Conservation (phyloP, 495 filamentous ascomycete genomes). For the Penicillium nucicola region DNA sequence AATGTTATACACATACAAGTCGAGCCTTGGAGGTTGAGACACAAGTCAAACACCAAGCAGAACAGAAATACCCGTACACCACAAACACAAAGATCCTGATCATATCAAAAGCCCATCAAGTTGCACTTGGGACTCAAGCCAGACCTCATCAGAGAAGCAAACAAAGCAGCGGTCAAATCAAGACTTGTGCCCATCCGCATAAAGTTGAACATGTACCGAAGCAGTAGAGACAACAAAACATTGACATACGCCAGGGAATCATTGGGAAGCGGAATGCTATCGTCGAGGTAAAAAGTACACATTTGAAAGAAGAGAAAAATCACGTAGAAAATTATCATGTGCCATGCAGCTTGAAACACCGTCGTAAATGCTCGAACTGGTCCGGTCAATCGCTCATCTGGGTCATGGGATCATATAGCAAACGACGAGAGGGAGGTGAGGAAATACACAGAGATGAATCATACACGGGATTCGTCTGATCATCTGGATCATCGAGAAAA, state of each 20-base stretch:
- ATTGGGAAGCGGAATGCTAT: conserved; percentile 24
- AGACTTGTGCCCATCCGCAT: background rate
- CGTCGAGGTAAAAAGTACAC: conserved; percentile 26
- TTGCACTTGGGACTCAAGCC: background rate
- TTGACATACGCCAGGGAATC: conserved; percentile 27
- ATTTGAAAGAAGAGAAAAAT: conserved; percentile 25
- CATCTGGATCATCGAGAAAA: conserved; percentile 60
- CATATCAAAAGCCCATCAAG: background rate
- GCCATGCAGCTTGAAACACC: conserved; percentile 37
- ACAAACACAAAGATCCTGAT: background rate
- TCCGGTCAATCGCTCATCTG: conserved; percentile 41
- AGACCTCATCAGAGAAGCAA: background rate
- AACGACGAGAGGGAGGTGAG: conserved; percentile 18
- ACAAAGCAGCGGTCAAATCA: background rate
- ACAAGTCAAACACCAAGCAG: background rate
- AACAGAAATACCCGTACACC: background rate
- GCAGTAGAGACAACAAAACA: conserved; percentile 13
- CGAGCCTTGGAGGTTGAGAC: background rate
- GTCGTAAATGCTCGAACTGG: conserved; percentile 44
- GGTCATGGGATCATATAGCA: conserved; percentile 40
- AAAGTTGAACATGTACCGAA: conserved; percentile 7
- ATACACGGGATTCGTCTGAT: conserved; percentile 34
- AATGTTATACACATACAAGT: conserved; percentile 13
- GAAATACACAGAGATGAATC: conserved; percentile 27
- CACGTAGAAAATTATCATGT: conserved; percentile 36